Base-by-base conservation (phyloP, 2,329 filamentous ascomycete species). In the Chaetoscypha palmicola region DNA sequence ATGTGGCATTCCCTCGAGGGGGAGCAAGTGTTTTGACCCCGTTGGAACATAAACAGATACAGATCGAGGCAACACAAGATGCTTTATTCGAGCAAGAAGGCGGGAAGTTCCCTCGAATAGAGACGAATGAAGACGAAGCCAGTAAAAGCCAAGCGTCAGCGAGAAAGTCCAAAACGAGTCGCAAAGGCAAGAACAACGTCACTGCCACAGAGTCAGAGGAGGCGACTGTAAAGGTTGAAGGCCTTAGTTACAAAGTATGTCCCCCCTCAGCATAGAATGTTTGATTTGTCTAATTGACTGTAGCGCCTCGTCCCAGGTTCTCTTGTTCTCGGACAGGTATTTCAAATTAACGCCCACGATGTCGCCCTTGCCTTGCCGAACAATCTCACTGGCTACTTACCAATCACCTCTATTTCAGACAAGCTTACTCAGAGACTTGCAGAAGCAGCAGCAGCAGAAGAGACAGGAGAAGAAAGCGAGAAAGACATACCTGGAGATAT, bases 21-120 rank as follows among this genome's bases (percentile, higher is more conserved):
- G 94, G 92, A 33, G 91, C 81, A 41, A 94, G 87, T 61, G 74
- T 95, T 41, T 70, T 98, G 62, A 96, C 92, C 2, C 90, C 92
- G 16, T 71, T 98, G 40, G 92, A 98, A 64, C 86, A 94, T 62
- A 96, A 95, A 68, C 88, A 97, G 66, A 97, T 98, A 51, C 84
- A 92, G 58, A 83, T 94, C 46, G 85, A 97, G 66, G 92, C 92
- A 35, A 92, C 86, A 61, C 82, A 84, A 57, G 92, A 98, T 70
- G 92, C 90, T 31, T 70, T 94, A 30, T 92, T 91, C 62, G 92
- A 97, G 66, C 83, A 94, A 57, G 76, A 83, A 54, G 77, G 77
- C 37, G 67, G 70, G 39, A 72, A 73, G 45, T 66, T 68, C 33
- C 61, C 66, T 21, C 70, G 68, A 43, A 51, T 57, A 32, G 63